These are phyloP conservation scores for Pyrenochaeta sp. DNA, from an alignment of 2,329 filamentous ascomycete genomes.

Conservation along the genomic window DNA sequence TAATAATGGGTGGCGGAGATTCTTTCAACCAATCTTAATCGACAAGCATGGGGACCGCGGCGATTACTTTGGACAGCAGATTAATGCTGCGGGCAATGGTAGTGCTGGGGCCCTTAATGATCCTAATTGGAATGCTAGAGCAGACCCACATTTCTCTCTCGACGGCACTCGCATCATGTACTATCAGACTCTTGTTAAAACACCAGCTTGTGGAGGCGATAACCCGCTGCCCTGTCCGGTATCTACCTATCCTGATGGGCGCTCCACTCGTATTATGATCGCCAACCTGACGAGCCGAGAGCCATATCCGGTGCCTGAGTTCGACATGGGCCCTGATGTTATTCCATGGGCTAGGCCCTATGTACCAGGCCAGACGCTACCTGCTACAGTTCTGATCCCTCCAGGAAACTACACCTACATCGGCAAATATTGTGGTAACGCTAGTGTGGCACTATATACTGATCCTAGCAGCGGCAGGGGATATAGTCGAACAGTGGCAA, in stretches of 20 bases:
- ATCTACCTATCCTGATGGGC: neutral
- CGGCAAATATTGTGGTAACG: neutral
- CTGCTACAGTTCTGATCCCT: neutral
- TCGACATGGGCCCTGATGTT: neutral
- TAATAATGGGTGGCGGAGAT: constrained; percentile 57
- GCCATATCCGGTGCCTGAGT: neutral
- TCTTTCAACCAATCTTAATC: constrained; percentile 58
- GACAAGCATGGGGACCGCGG: constrained; percentile 57
- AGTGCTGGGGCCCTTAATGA: constrained; percentile 47
- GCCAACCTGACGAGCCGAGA: neutral
- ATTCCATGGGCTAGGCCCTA: neutral
- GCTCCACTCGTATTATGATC: neutral
- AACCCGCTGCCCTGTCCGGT: neutral
- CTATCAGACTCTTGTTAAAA: constrained; percentile 16
- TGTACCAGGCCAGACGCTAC: neutral
- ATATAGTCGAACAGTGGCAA: neutral
- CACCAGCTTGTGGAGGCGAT: neutral
- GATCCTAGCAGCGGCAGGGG: neutral
- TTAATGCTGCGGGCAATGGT: neutral
- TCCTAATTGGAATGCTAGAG: constrained; percentile 58
- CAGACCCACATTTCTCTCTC: constrained; percentile 52
- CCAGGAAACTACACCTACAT: neutral
- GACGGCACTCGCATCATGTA: constrained; percentile 55
- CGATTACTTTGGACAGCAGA: constrained; percentile 55
- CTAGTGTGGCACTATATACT: neutral